A percentile compares a stretch with the other conserved stretches of the same genome.
These are phyloP conservation scores for Botrytis squamosa DNA, from an alignment of 2,329 filamentous ascomycete species.

Conservation along the genomic window DNA sequence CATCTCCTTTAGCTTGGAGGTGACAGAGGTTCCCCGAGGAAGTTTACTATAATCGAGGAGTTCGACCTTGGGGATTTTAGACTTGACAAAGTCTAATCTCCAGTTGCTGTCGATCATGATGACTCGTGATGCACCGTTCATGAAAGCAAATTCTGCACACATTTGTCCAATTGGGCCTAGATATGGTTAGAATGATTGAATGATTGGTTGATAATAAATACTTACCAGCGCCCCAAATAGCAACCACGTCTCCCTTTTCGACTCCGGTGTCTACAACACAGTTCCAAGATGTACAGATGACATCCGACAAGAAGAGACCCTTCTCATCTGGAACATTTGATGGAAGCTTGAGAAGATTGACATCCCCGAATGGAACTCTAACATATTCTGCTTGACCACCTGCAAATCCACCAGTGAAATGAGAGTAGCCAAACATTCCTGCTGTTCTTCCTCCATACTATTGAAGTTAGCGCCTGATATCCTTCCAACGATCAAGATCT, in stretches of 20 bases:
- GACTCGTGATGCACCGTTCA: slow-evolving; percentile 71
- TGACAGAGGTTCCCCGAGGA: slow-evolving; percentile 64
- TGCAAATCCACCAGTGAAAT: slow-evolving; percentile 83
- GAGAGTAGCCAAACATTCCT: slow-evolving; percentile 71
- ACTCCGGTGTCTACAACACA: slow-evolving; percentile 80
- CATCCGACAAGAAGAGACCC: slow-evolving; percentile 73
- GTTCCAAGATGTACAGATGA: slow-evolving; percentile 77
- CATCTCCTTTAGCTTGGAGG: slow-evolving; percentile 70
- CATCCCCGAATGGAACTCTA: slow-evolving; percentile 74
- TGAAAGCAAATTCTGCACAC: slow-evolving; percentile 70
- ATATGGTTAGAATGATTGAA: neutral
- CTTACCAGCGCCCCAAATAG: slow-evolving; percentile 72
- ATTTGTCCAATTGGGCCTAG: slow-evolving; percentile 77
- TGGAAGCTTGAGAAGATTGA: slow-evolving; percentile 78
- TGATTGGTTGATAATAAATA: neutral
- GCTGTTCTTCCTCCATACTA: slow-evolving; percentile 71
- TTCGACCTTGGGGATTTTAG: slow-evolving; percentile 63
- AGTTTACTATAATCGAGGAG: slow-evolving; percentile 66
- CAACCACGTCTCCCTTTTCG: slow-evolving; percentile 73
- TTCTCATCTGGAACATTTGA: slow-evolving; percentile 82
- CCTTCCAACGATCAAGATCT: neutral
- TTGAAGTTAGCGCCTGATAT: neutral
- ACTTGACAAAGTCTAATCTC: slow-evolving; percentile 66
- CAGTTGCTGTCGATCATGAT: slow-evolving; percentile 76
- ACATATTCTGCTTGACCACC: slow-evolving; percentile 88